Evolutionary conservation across 495 filamentous ascomycete species (phyloP), one percentile per base, ranked within the genome.

Genomic region (Aspergillus mulundensis): DNA sequence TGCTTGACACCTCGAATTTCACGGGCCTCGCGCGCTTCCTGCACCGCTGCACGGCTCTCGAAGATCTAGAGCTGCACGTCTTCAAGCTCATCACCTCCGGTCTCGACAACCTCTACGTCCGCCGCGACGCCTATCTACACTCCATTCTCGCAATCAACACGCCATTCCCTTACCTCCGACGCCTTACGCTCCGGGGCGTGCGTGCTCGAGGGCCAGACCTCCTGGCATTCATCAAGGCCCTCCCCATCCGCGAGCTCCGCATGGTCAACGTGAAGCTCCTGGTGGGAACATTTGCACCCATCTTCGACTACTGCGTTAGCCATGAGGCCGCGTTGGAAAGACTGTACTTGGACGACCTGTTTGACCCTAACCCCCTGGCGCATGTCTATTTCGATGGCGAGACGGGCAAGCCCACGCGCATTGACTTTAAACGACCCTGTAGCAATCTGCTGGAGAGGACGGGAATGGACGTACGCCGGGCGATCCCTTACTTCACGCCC

Each of bases 281-380:
- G 8, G 14, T 12, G 0, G 50, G 39, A 10, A 28, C 50, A 14
- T 34, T 34, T 24, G 18, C 11, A 19, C 8, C 50, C 24, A 21
- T 53, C 50, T 20, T 53, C 40, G 39, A 34, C 40, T 45, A 53
- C 23, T 53, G 50, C 24, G 34, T 39, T 11, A 28, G 20, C 1
- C 36, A 53, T 18, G 50, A 6, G 1, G 25, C 39, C 15, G 23
- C 18, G 15, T 14, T 53, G 12, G 40, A 44, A 28, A 20, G 39
- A 23, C 1, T 53, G n/a, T 53, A 42, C 23, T 42, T 53, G 1
- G 36, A 53, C 14, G 20, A 53, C 21, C 7, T 53, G 36, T 24
- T 19, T 3, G 50, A 53, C n/a, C n/a, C n/a, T n/a, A n/a, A n/a
- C n/a, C n/a, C n/a, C n/a, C n/a, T n/a, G n/a, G n/a, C n/a, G n/a